phyloP scores from a whole-genome alignment of 1,284 basidiomycete genomes.

The Naganishia liquefaciens region DNA sequence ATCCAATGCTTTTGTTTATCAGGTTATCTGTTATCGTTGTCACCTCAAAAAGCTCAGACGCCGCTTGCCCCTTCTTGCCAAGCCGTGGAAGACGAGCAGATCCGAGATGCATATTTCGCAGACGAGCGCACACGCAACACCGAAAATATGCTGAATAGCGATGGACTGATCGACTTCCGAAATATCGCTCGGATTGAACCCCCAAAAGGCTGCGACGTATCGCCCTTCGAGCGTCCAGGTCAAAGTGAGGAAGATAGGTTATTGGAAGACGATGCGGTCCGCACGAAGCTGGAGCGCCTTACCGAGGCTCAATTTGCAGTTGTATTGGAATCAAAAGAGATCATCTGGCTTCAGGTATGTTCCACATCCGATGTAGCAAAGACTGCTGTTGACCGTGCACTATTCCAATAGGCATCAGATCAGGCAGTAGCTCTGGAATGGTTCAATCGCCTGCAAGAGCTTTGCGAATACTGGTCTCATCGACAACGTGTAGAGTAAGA shows the following conservation, averaged over 20 bases:
- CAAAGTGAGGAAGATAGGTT: slow-evolving; percentile 6
- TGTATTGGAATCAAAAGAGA: slow-evolving; percentile 34
- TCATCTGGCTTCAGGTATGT: slow-evolving; percentile 37
- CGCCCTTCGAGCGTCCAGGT: slow-evolving; percentile 2
- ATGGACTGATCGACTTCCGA: slow-evolving; percentile 48
- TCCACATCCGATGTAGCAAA: not conserved
- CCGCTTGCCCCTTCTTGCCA: slow-evolving; percentile 41
- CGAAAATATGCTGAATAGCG: slow-evolving; percentile 40
- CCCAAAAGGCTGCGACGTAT: slow-evolving; percentile 1
- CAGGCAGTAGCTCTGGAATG: slow-evolving; percentile 45
- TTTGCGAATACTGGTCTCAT: slow-evolving; percentile 47
- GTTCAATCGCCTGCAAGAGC: slow-evolving; percentile 41
- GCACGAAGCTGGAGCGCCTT: not conserved
- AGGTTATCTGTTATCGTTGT: slow-evolving; percentile 45
- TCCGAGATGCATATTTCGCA: slow-evolving; percentile 40
- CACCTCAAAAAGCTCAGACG: slow-evolving; percentile 38
- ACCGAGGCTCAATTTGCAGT: slow-evolving; percentile 39
- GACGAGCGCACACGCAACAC: slow-evolving; percentile 42
- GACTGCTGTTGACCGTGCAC: not conserved
- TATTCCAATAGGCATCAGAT: slow-evolving; percentile 37
- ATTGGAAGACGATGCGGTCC: not conserved
- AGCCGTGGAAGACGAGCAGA: slow-evolving; percentile 30
- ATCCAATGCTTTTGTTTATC: not conserved
- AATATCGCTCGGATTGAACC: slow-evolving; percentile 36
- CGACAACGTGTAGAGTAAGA: slow-evolving; percentile 49